Percentiles rank a stretch among this genome's conserved stretches.
These are phyloP conservation scores for Flaveria sonorensis DNA, from an alignment of 129 eudicot genomes.

Conservation along the genomic window DNA sequence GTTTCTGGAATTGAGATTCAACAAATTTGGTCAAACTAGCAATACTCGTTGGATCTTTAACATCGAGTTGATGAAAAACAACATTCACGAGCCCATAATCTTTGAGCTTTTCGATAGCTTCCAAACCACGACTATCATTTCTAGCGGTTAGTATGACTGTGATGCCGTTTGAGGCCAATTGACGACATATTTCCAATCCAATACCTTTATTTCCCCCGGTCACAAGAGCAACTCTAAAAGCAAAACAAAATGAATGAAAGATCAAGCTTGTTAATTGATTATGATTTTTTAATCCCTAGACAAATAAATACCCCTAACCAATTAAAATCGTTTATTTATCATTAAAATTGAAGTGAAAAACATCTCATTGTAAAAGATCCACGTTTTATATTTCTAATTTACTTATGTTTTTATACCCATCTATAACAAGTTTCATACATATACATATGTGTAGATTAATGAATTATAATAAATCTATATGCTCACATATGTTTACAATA, in stretches of 20 bases:
- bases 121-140: slow-evolving; percentile 15
- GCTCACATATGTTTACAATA: too few relatives aligned
- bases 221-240: slow-evolving; percentile 34
- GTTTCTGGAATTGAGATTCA: slow-evolving; percentile 25
- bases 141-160: slow-evolving; percentile 31
- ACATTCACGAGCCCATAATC: slow-evolving; percentile 21
- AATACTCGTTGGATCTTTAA: slow-evolving; percentile 32
- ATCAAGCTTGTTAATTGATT: too few relatives aligned
- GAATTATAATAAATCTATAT: too few relatives aligned
- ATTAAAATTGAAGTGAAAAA: too few relatives aligned
- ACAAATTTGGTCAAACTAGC: slow-evolving; percentile 20
- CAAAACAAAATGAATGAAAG: background rate
- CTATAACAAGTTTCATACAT: too few relatives aligned
- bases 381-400: too few relatives aligned
- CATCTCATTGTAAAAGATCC: too few relatives aligned
- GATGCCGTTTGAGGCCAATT: slow-evolving; percentile 24
- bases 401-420: too few relatives aligned
- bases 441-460: too few relatives aligned
- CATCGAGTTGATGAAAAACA: slow-evolving; percentile 38
- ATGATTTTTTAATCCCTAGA: too few relatives aligned
- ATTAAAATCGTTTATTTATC: too few relatives aligned
- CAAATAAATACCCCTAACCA: too few relatives aligned
- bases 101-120: slow-evolving; percentile 23
- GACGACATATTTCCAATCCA: slow-evolving; percentile 34
- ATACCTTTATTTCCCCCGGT: slow-evolving; percentile 45